Evolutionary conservation across 2,329 filamentous ascomycete species (phyloP), one percentile per base, ranked within the genome.

Genomic region (Calonectria montana): DNA sequence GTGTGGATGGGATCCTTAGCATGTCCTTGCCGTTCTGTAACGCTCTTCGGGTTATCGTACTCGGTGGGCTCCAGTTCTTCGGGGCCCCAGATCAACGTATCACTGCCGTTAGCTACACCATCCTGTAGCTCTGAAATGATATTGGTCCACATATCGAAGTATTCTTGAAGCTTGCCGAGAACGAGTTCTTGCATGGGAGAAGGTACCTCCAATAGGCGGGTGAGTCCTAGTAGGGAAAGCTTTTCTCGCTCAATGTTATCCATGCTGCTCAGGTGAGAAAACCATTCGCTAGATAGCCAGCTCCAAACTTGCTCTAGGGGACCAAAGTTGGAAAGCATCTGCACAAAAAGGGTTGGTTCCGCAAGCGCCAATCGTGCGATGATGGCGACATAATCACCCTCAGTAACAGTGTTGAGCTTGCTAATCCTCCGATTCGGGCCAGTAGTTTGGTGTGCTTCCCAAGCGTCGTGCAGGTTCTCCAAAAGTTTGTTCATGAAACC

Each of bases 321-420:
- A 1, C 85, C 86, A 71, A 88, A 83, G 4, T 85, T 83, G 21
- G 83, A 82, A 21, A 93, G 82, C 82, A 91, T 85, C 21, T 89
- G 86, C 5, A 92, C 85, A 75, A 98, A 93, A 2, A 94, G 86
- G 2, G 84, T 83, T 1, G 96, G 94, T 43, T 93, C 93, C 1
- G 92, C 91, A 2, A 97, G 85, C 0, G 92, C 90, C 18, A 98
- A 88, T 1, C 96, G 93, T 2, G 94, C 92, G 2, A 99, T 87
- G 2, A 98, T 91, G 5, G 91, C 90, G 79, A 97, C 93, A 81
- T 97, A 98, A 80, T 98, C 94, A 0, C 94, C 94, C 80, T 98
- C 92, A 1, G 94, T 92, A 13, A 95, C 88, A 15, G 92, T 91
- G 77, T 93, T 93, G 39, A 98, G 89, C 35, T 91, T 90, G 47